phyloP scores from a whole-genome alignment of 192 early-diverging fungal genomes.

The Backusella australiensis region DNA sequence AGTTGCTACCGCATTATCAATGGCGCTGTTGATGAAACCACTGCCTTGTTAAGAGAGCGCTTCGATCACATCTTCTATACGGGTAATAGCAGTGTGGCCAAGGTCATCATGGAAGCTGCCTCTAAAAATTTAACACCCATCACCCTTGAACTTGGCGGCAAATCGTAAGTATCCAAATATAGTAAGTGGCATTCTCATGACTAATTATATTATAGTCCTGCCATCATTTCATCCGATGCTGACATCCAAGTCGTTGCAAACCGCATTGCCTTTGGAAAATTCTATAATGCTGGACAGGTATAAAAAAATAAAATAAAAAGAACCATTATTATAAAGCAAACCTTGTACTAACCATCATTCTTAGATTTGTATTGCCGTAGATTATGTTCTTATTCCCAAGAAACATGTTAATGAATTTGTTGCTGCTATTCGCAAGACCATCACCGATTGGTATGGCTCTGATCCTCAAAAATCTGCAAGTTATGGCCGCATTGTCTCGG shows the following conservation, averaged over 20 bases:
- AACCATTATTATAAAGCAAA: neutral
- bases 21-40: constrained; percentile 75
- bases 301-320: neutral
- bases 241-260: constrained; percentile 67
- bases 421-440: constrained; percentile 35
- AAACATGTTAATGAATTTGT: constrained; percentile 46
- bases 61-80: constrained; percentile 96
- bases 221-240: constrained; percentile 60
- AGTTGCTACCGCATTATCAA: constrained; percentile 69
- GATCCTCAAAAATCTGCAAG: constrained; percentile 39
- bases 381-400: constrained; percentile 65
- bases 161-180: constrained; percentile 45
- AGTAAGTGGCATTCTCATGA: neutral
- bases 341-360: neutral
- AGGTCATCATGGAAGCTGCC: constrained; percentile 79
- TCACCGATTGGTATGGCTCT: constrained; percentile 41
- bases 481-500: constrained; percentile 63
- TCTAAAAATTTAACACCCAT: constrained; percentile 84
- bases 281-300: constrained; percentile 85
- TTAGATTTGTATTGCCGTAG: constrained; percentile 77
- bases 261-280: constrained; percentile 79
- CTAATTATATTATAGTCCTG: constrained; percentile 42
- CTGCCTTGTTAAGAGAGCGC: constrained; percentile 63
- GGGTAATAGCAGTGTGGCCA: constrained; percentile 76
- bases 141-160: constrained; percentile 93